Conservation (phyloP, 2,329 filamentous ascomycete genomes). For the Trichoderma sp. region DNA sequence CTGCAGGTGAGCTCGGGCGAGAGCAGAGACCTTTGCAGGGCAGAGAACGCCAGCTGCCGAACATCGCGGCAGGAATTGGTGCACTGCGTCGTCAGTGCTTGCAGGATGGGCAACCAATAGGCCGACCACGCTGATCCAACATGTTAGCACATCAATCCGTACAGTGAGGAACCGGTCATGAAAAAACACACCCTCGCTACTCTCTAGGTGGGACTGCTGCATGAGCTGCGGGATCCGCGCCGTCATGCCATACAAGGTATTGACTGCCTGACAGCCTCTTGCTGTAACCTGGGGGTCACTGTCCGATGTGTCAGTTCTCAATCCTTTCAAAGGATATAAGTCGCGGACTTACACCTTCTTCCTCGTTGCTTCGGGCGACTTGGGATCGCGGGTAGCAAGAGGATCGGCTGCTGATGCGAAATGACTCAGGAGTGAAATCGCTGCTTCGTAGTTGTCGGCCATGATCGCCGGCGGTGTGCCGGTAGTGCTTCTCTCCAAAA, state of each 20-base stretch:
- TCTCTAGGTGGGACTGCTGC: slow-evolving; percentile 89
- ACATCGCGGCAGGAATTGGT: slow-evolving; percentile 94
- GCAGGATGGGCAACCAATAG: slow-evolving; percentile 96
- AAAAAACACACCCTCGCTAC: slow-evolving; percentile 66
- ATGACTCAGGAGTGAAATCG: slow-evolving; percentile 80
- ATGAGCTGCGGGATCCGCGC: slow-evolving; percentile 82
- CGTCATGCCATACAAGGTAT: slow-evolving; percentile 80
- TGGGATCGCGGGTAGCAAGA: slow-evolving; percentile 15
- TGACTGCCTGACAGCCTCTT: slow-evolving; percentile 78
- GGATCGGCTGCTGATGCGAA: slow-evolving; percentile 77
- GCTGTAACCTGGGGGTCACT: slow-evolving; percentile 60
- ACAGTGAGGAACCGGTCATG: background rate
- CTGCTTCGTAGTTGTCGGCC: slow-evolving; percentile 92
- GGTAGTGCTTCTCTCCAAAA: slow-evolving; percentile 76
- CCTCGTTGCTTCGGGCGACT: slow-evolving; percentile 2
- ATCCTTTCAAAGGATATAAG: background rate
- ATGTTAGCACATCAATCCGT: slow-evolving; percentile 28
- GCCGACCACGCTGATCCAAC: slow-evolving; percentile 79
- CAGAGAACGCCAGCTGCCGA: slow-evolving; percentile 82
- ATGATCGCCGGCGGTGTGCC: slow-evolving; percentile 81
- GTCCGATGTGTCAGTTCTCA: slow-evolving; percentile 51
- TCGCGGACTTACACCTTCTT: slow-evolving; percentile 5
- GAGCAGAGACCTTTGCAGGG: slow-evolving; percentile 81
- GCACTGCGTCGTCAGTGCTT: slow-evolving; percentile 84
- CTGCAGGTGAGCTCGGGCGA: slow-evolving; percentile 81